Base-by-base conservation (phyloP, 2,329 filamentous ascomycete species). In the Huntiella abstrusa region DNA sequence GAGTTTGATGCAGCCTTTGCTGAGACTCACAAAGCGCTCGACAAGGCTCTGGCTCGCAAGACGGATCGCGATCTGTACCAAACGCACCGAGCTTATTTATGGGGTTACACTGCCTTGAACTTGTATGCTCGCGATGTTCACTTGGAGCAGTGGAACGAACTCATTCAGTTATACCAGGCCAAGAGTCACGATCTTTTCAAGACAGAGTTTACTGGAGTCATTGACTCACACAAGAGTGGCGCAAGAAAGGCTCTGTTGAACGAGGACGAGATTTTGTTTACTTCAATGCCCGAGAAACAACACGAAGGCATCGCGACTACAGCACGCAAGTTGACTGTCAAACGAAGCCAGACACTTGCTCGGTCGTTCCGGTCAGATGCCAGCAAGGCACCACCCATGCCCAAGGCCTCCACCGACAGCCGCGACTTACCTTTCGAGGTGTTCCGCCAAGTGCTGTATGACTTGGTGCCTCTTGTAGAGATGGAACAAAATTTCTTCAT, bases 401-500 rank as follows among this genome's bases (percentile, higher is more conserved):
- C 48, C 35, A 50, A 47, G 36, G 4, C 33, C n/a, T 44, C 37
- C 22, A 64, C 73, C 41, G 76, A 80, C 53, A 77, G 75, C 46
- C 75, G 77, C 54, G 71, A 81, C 49, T 70, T 82, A 53, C 76
- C 83, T 0, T 88, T 78, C 54, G 86, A 94, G 60, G 76, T 84
- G 2, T 94, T 96, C 60, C 70, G 75, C 0, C 78, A 77, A 34
- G 76, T 84, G 10, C 64, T 95, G 51, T 81, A 91, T 48, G 85
- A 95, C 55, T 74, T 91, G 52, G 65, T 87, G 39, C 83, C 81
- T 4, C 70, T 93, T 47, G 77, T 95, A 49, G 79, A 85, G 54
- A 87, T 88, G 59, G 91, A 98, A 62, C 88, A 98, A 59, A 96
- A 95, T 58, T 98, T 96, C 58, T 69, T 95, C 42, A 78, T 94